Base-by-base conservation (phyloP, 1,284 basidiomycete species). In the Ustilago xerochloae region DNA sequence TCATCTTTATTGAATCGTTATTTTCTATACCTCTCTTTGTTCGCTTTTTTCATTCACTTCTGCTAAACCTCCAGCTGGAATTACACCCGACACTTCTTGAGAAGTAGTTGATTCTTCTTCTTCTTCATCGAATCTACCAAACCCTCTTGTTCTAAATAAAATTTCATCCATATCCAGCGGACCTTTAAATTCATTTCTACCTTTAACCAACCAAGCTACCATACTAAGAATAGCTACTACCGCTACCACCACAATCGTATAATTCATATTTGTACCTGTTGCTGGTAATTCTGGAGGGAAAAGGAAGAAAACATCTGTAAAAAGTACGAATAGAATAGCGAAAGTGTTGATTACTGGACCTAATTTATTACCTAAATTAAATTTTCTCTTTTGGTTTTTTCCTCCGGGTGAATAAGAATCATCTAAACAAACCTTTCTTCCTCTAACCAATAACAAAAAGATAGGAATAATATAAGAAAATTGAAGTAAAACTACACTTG, bases 261-360 rank as follows among this genome's bases (percentile, higher is more conserved):
- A 87, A 75, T 87, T 87, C 86, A 87, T 87, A 52, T 78, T 84
- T 15, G 70, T 68, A 6, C 81, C 84, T 4, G 78, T 81, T 4
- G 85, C 84, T 7, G 86, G 86, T 0, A 86, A 55, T 13, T 80
- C 84, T 7, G 87, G 86, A 4, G 87, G 87, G 84, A 88, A 87
- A 28, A 87, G 67, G 85, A 88, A 88, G 80, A 87, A 87, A 22
- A 87, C 84, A 20, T 83, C 82, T 6, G 87, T 87, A 36, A 87
- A 62, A 16, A 81, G 41, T 3, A 84, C 84, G 65, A 87, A 88
- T 10, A 72, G 53, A 30, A 87, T 71, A 0, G 85, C 84, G 43
- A 84, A 81, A 32, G 84, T 43, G 61, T 87, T 87, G 73, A 84
- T 81, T 64, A 84, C 60, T 0, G 77, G 78, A 0, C 82, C 81